phyloP scores from a whole-genome alignment of 371 early-diverging fungal species.

The Parasitella parasitica region DNA sequence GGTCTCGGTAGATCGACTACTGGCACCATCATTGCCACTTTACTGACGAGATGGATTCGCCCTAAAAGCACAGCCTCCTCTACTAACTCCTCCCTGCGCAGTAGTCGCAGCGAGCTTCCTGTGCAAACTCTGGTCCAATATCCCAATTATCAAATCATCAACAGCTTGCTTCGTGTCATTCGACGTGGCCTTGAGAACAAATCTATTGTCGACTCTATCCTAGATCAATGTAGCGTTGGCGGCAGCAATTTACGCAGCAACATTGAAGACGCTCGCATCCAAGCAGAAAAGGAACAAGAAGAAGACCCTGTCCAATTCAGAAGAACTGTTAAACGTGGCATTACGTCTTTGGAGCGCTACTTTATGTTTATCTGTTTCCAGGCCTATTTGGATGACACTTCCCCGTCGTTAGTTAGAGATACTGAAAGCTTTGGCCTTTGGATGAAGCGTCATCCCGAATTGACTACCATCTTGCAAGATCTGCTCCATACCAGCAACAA shows the following conservation, averaged over 20 bases:
- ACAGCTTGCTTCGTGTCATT: conserved; percentile 68
- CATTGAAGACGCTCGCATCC: conserved; percentile 55
- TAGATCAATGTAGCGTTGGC: conserved; percentile 55
- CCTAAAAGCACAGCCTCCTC: background rate
- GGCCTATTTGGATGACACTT: conserved; percentile 47
- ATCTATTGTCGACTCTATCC: conserved; percentile 54
- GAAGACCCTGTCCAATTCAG: conserved; percentile 27
- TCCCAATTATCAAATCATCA: conserved; percentile 63
- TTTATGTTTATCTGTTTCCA: conserved; percentile 70
- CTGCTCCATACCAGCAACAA: conserved; percentile 16
- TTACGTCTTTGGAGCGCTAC: conserved; percentile 57
- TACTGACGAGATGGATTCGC: conserved; percentile 57
- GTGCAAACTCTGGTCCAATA: conserved; percentile 12
- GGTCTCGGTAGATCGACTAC: conserved; percentile 69
- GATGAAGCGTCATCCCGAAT: conserved; percentile 63
- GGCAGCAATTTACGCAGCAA: conserved; percentile 46
- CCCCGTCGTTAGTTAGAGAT: conserved; percentile 37
- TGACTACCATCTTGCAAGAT: conserved; percentile 59
- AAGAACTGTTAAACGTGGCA: conserved; percentile 38
- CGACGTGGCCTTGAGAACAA: conserved; percentile 64
- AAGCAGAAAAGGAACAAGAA: conserved; percentile 49
- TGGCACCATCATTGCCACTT: conserved; percentile 55
- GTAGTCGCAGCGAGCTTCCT: background rate
- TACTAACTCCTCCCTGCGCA: background rate
- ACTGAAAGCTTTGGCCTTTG: conserved; percentile 59